Conservation (phyloP, 2,329 filamentous ascomycete species). For the Colletotrichum eleusines region DNA sequence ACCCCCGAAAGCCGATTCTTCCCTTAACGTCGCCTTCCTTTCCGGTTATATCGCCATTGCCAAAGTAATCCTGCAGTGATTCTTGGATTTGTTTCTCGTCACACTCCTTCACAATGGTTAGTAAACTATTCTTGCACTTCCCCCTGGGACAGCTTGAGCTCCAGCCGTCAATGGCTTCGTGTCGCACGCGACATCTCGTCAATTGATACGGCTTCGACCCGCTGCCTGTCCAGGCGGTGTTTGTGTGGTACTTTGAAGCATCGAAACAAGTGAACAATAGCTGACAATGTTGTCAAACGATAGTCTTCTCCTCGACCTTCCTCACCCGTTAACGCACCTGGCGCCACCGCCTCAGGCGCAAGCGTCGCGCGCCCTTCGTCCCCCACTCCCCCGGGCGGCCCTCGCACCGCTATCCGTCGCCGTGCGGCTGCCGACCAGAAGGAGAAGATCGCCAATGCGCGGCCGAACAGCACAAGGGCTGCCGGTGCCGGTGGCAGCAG, state of each 20-base stretch:
- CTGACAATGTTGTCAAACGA: conserved; percentile 9
- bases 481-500: conserved; percentile 96
- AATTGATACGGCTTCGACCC: neutral
- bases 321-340: conserved; percentile 67
- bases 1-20: conserved; percentile 45
- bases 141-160: neutral
- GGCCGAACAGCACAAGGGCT: conserved; percentile 91
- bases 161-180: neutral
- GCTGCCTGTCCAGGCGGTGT: neutral
- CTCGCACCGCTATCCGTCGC: conserved; percentile 93
- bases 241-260: neutral
- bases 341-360: conserved; percentile 71
- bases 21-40: conserved; percentile 17
- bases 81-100: conserved; percentile 41
- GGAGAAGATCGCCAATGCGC: conserved; percentile 94
- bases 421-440: conserved; percentile 97
- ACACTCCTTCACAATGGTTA: conserved; percentile 43
- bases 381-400: conserved; percentile 90
- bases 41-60: conserved; percentile 15
- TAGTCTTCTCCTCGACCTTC: conserved; percentile 71
- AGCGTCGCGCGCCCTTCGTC: conserved; percentile 84
- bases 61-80: conserved; percentile 50
- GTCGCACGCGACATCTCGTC: neutral
- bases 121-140: conserved; percentile 3
- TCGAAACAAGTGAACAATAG: neutral